Evolutionary conservation across 2,329 filamentous ascomycete genomes (phyloP).

Genomic region (Colletotrichum godetiae): DNA sequence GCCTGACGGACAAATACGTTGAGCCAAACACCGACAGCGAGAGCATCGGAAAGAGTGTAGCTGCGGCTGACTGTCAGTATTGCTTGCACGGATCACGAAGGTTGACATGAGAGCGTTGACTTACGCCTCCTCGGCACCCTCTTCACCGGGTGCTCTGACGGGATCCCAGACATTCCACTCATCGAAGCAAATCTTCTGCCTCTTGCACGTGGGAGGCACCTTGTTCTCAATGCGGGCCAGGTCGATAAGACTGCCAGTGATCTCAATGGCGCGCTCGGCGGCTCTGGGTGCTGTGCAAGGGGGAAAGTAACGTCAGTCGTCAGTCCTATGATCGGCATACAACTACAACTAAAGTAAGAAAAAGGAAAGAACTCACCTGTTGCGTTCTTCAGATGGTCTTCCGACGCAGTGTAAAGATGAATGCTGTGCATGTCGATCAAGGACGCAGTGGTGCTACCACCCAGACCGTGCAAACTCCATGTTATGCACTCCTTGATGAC

Average conservation of each 20-base stretch:
- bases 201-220: conserved; percentile 67
- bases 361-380: conserved; percentile 44
- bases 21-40: conserved; percentile 80
- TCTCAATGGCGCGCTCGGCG: conserved; percentile 80
- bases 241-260: conserved; percentile 76
- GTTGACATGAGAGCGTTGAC: conserved; percentile 13
- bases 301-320: not conserved
- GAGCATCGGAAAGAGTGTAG: conserved; percentile 80
- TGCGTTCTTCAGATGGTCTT: conserved; percentile 60
- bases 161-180: conserved; percentile 90
- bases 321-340: not conserved
- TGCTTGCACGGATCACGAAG: no score
- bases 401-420: conserved; percentile 78
- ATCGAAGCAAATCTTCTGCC: conserved; percentile 82
- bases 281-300: conserved; percentile 66
- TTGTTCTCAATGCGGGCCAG: conserved; percentile 77
- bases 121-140: conserved; percentile 74
- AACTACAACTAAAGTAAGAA: no score
- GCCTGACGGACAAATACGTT: conserved; percentile 82
- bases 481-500: conserved; percentile 76
- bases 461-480: conserved; percentile 47
- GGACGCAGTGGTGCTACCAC: conserved; percentile 45
- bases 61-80: conserved; percentile 17
- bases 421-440: conserved; percentile 86
- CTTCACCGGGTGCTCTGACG: conserved; percentile 74